Evolutionary conservation across 441 rosid genomes (phyloP).

Genomic region (Populus trichocarpa): DNA sequence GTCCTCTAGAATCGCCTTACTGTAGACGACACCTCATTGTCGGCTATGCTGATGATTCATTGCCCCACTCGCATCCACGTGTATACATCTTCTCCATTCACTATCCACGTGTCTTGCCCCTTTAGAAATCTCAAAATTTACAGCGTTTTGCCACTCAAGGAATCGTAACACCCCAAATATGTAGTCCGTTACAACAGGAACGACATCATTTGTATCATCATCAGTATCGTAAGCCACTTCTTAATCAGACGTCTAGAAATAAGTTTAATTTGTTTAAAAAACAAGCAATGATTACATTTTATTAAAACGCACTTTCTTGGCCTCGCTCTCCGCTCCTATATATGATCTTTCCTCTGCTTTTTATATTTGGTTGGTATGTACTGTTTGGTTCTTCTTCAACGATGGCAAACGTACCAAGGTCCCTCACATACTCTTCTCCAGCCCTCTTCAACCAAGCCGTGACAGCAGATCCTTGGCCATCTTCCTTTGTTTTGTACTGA

Average conservation of each 20-base stretch:
- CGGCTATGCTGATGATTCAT: constrained; percentile 18
- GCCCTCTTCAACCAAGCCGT: constrained; percentile 28
- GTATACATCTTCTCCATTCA: constrained; percentile 25
- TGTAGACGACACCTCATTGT: constrained; percentile 28
- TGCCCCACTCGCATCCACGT: constrained; percentile 23
- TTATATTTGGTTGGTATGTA: constrained; percentile 9
- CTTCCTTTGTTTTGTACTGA: constrained; percentile 16
- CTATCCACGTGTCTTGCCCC: constrained; percentile 30
- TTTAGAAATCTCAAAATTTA: background rate
- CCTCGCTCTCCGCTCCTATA: background rate
- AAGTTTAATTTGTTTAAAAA: background rate
- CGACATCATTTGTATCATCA: background rate
- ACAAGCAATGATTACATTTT: background rate
- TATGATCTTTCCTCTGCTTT: constrained; percentile 7
- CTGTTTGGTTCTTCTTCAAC: constrained; percentile 8
- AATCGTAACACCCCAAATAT: background rate
- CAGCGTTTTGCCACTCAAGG: constrained; percentile 4
- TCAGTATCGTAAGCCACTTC: background rate
- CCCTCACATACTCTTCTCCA: constrained; percentile 33
- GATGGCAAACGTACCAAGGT: constrained; percentile 38
- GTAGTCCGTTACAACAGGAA: constrained; percentile 1
- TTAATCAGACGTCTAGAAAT: constrained; percentile 20
- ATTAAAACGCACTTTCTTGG: background rate
- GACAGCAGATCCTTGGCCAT: constrained; percentile 27
- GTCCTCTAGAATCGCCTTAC: constrained; percentile 6